Evolutionary conservation across 2,329 filamentous ascomycete genomes (phyloP).

Genomic region (Juglanconis sp.): DNA sequence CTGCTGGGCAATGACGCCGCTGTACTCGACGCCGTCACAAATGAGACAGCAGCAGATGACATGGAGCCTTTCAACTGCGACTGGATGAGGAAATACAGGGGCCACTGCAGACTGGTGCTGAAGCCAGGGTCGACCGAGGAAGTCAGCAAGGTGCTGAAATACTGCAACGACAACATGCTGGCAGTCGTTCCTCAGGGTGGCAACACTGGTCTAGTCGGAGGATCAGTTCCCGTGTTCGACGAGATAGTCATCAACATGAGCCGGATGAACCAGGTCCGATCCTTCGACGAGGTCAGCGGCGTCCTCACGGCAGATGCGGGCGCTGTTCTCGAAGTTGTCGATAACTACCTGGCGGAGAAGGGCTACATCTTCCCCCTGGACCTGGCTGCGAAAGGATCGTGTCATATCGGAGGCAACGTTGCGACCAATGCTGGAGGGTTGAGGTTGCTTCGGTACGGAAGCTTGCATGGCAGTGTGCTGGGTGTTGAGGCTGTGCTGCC

Average conservation of each 20-base stretch:
- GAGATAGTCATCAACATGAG: conserved; percentile 92
- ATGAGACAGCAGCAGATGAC: conserved; percentile 68
- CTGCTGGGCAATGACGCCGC: conserved; percentile 78
- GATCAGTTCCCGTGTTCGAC: conserved; percentile 94
- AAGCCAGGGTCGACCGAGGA: conserved; percentile 82
- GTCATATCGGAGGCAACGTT: conserved; percentile 93
- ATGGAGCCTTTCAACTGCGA: conserved; percentile 91
- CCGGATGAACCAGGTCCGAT: conserved; percentile 86
- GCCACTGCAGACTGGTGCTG: conserved; percentile 81
- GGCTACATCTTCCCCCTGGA: conserved; percentile 93
- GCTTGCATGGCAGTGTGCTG: conserved; percentile 86
- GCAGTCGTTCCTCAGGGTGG: conserved; percentile 96
- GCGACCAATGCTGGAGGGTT: conserved; percentile 94
- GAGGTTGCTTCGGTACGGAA: conserved; percentile 86
- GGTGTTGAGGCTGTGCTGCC: conserved; percentile 92
- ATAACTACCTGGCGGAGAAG: conserved; percentile 78
- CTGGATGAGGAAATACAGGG: conserved; percentile 99
- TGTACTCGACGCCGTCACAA: conserved; percentile 77
- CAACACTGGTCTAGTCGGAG: conserved; percentile 93
- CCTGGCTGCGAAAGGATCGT: conserved; percentile 95
- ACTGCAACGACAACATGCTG: conserved; percentile 90
- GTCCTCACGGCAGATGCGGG: conserved; percentile 88
- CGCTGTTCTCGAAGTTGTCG: conserved; percentile 83
- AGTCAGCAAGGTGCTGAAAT: conserved; percentile 85
- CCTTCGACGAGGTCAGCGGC: conserved; percentile 90